Evolutionary conservation across 441 rosid species (phyloP), one percentile per base, ranked within the genome.

Genomic region (Pelargonium myrrhifolium): DNA sequence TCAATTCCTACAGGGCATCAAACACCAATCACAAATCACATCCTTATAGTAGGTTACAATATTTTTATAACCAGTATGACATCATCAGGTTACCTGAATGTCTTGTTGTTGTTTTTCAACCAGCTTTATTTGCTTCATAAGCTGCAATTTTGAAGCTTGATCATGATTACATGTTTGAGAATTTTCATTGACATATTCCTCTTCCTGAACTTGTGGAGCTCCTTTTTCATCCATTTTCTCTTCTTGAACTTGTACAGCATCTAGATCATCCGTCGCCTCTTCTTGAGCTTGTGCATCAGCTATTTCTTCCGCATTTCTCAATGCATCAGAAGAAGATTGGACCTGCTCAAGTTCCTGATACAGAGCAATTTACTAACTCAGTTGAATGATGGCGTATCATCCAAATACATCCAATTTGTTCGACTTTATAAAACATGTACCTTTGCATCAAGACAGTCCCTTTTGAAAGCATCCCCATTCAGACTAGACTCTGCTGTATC

Each of bases 1-100:
- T n/a, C n/a, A n/a, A n/a, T n/a, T n/a, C n/a, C n/a, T n/a, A n/a
- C n/a, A 51, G 6, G 56, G 15, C 15, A 51, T 51, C 7, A 15
- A 51, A 51, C 56, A 51, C 7, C 20, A 51, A 21, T 51, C 56
- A 51, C 56, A 15, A 51, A 51, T 51, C 56, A 51, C 56, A 51
- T 51, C 56, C 20, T 15, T 3, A 51, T 51, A 51, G 20, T 6
- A 21, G 56, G 20, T 15, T n/a, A 21, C 26, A n/a, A n/a, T n/a
- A n/a, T n/a, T 53, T 53, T 17, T 4, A 53, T 53, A 18, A 53
- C 59, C 24, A 53, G 59, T 9, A 17, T 51, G 1, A 18, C 18
- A 53, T 11, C 59, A 53, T 53, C 58, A 73, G 59, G 31, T 56
- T 80, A 87, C 93, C 86, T 72, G 80, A 76, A 87, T 73, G 69